Evolutionary conservation across 441 rosid genomes (phyloP).

Genomic region (Croton laevigatus): DNA sequence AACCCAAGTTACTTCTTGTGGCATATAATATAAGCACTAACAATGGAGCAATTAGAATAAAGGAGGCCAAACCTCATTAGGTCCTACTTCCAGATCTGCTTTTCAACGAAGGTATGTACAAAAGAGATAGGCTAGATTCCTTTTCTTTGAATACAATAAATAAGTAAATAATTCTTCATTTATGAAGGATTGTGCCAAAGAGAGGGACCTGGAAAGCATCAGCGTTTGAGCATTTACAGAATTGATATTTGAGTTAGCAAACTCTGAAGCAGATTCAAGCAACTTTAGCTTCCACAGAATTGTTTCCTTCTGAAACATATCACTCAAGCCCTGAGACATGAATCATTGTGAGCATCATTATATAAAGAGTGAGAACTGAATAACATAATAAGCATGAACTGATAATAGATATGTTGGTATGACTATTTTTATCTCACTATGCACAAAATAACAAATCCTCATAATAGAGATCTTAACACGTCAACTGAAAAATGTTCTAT

Average conservation of each 20-base stretch:
- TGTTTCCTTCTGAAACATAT: slow-evolving; percentile 47
- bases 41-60: not conserved
- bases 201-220: slow-evolving; percentile 48
- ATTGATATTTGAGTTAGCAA: slow-evolving; percentile 49
- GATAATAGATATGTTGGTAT: not conserved
- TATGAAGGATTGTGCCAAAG: slow-evolving; percentile 4
- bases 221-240: slow-evolving; percentile 52
- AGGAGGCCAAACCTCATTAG: not conserved
- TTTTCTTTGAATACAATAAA: not conserved
- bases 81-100: not conserved
- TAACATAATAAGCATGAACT: slow-evolving; percentile 1
- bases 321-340: slow-evolving; percentile 43
- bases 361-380: not conserved
- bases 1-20: not conserved
- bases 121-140: not conserved
- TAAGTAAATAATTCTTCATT: not conserved
- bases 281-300: slow-evolving; percentile 58
- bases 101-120: not conserved
- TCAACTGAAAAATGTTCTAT: not conserved
- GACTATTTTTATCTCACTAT: not conserved
- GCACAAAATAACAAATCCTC: not conserved
- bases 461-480: not conserved
- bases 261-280: slow-evolving; percentile 50
- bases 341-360: slow-evolving; percentile 11
- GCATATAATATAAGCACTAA: not conserved